Percentiles rank a stretch among this genome's conserved stretches.
These are phyloP conservation scores for Nannochloropsis gaditana DNA, from an alignment of 108 stramenopile genomes.

Conservation along the genomic window DNA sequence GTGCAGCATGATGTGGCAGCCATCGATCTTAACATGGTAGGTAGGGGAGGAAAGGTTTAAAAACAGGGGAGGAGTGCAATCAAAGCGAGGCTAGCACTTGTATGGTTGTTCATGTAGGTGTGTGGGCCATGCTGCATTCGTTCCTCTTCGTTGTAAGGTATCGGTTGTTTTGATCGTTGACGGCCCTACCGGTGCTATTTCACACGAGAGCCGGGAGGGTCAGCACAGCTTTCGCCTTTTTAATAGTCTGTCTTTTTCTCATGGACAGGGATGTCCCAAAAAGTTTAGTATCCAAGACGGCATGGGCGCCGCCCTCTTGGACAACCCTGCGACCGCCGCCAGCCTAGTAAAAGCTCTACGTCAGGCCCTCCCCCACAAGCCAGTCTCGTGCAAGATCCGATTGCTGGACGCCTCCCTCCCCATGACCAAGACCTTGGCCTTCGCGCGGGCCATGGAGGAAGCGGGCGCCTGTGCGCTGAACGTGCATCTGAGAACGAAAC, in stretches of 20 bases:
- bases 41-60: not conserved
- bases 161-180: no score
- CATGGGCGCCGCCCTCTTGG: constrained; percentile 85
- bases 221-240: no score
- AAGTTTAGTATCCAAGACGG: constrained; percentile 77
- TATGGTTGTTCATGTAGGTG: no score
- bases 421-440: constrained; percentile 61
- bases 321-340: constrained; percentile 46
- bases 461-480: constrained; percentile 90
- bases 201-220: no score
- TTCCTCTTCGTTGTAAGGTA: no score
- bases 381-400: constrained; percentile 88
- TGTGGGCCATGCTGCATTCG: no score
- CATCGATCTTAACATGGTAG: constrained; percentile 90
- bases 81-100: no score
- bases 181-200: no score
- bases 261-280: constrained; percentile 75
- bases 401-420: constrained; percentile 60
- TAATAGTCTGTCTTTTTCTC: no score
- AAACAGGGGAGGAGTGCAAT: no score
- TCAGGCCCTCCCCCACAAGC: constrained; percentile 54
- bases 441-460: constrained; percentile 64
- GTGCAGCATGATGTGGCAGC: constrained; percentile 74
- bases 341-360: constrained; percentile 62
- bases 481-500: constrained; percentile 63